Percentiles rank a stretch among this genome's conserved stretches.
Conservation (phyloP, 1,284 basidiomycete species). For the Ustilago loliicola region DNA sequence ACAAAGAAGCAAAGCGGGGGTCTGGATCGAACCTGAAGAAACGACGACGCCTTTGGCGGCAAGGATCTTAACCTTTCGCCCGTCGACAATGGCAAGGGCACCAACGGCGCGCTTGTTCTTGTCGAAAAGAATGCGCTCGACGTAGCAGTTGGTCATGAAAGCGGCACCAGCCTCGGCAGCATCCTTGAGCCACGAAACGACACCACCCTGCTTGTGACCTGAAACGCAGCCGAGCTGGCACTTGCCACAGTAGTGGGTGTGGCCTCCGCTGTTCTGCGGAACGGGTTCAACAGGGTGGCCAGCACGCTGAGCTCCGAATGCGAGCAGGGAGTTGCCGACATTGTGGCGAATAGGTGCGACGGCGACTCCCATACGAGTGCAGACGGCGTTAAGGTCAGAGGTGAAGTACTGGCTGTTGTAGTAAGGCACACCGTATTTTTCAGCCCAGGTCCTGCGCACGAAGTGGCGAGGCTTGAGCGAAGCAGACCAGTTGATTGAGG, state of each 20-base stretch:
- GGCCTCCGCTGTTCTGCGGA: conserved; percentile 72
- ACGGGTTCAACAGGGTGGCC: conserved; percentile 69
- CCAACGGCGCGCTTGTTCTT: conserved; percentile 59
- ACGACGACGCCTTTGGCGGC: conserved; percentile 71
- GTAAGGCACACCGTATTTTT: conserved; percentile 69
- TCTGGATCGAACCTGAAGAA: conserved; percentile 71
- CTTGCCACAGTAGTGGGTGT: conserved; percentile 71
- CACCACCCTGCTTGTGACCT: conserved; percentile 71
- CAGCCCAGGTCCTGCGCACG: conserved; percentile 71
- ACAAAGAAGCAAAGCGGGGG: conserved; percentile 72
- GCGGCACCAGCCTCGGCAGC: conserved; percentile 70
- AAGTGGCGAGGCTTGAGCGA: conserved; percentile 71
- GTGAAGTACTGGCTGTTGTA: conserved; percentile 70
- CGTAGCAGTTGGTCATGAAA: conserved; percentile 68
- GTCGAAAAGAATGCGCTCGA: conserved; percentile 71
- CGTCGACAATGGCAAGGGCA: conserved; percentile 61
- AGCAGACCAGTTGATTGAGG: conserved; percentile 73
- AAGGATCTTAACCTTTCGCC: conserved; percentile 64
- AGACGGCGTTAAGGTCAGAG: conserved; percentile 70
- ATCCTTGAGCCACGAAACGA: conserved; percentile 70
- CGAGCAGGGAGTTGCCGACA: conserved; percentile 69
- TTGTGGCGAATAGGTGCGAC: conserved; percentile 70
- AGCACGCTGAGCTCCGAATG: conserved; percentile 65
- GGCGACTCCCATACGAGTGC: conserved; percentile 71
- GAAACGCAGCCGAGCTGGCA: conserved; percentile 71